Conservation (phyloP, 2,329 filamentous ascomycete species). For the Teratosphaeria nubilosa region DNA sequence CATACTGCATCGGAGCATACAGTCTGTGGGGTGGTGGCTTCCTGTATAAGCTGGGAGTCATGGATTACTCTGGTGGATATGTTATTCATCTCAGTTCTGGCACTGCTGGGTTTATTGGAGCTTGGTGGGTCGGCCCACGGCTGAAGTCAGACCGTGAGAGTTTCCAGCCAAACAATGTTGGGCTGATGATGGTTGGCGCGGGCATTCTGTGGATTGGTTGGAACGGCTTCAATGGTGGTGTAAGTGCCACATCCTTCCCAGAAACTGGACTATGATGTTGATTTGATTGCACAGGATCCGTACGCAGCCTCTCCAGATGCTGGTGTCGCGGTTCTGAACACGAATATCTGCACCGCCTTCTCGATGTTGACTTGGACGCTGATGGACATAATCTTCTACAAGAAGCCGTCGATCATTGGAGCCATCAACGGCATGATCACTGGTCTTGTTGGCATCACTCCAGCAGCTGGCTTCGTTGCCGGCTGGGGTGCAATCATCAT, state of each 20-base stretch:
- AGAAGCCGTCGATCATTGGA: slow-evolving; percentile 41
- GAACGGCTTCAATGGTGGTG: slow-evolving; percentile 45
- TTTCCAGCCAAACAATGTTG: slow-evolving; percentile 39
- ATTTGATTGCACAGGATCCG: slow-evolving; percentile 27
- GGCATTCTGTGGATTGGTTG: slow-evolving; percentile 44
- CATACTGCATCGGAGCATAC: slow-evolving; percentile 36
- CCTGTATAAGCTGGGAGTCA: slow-evolving; percentile 35
- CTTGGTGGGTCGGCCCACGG: slow-evolving; percentile 40
- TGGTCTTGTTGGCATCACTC: slow-evolving; percentile 43
- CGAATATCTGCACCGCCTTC: slow-evolving; percentile 41
- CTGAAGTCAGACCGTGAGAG: slow-evolving; percentile 36
- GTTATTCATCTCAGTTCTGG: slow-evolving; percentile 46
- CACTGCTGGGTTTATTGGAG: slow-evolving; percentile 39
- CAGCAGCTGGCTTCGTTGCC: slow-evolving; percentile 41
- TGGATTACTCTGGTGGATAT: slow-evolving; percentile 45
- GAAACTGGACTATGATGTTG: background rate
- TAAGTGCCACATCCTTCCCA: background rate
- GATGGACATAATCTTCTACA: slow-evolving; percentile 38
- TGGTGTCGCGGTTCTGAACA: slow-evolving; percentile 43
- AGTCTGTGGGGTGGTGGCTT: slow-evolving; percentile 40
- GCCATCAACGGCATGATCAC: slow-evolving; percentile 45
- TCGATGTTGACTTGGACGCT: slow-evolving; percentile 38
- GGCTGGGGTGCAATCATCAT: slow-evolving; percentile 44
- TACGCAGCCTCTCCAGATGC: slow-evolving; percentile 41
- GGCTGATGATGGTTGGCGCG: slow-evolving; percentile 37